A percentile compares a stretch with the other conserved stretches of the same genome.
phyloP scores from a whole-genome alignment of 352 stramenopile species.

The Phytophthora sp. region DNA sequence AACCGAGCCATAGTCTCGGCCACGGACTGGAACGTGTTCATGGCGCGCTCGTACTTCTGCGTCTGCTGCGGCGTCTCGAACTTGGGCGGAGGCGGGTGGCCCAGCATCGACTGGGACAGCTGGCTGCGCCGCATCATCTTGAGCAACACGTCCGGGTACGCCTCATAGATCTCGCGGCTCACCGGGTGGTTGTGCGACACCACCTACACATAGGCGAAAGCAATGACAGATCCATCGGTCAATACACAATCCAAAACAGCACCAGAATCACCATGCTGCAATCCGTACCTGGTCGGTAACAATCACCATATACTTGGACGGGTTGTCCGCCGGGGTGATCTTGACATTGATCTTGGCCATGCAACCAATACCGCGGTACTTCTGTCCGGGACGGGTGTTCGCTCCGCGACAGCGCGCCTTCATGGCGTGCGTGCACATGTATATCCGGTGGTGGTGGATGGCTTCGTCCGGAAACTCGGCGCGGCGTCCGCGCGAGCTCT shows the following conservation, averaged over 20 bases:
- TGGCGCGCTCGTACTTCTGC: slow-evolving; percentile 83
- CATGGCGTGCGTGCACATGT: slow-evolving; percentile 90
- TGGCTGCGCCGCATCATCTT: slow-evolving; percentile 88
- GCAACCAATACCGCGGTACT: slow-evolving; percentile 85
- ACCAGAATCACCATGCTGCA: background rate
- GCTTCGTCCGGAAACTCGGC: slow-evolving; percentile 83
- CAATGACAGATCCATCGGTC: slow-evolving; percentile 6
- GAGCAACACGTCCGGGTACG: slow-evolving; percentile 83
- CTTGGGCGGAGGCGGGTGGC: slow-evolving; percentile 72
- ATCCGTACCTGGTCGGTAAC: slow-evolving; percentile 78
- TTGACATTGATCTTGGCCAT: slow-evolving; percentile 91
- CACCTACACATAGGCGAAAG: no score
- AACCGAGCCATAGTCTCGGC: slow-evolving; percentile 79
- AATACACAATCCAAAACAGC: background rate
- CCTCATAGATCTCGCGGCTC: slow-evolving; percentile 85
- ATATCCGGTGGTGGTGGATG: slow-evolving; percentile 89
- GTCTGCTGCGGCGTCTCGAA: slow-evolving; percentile 75
- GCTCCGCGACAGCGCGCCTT: slow-evolving; percentile 81
- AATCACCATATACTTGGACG: slow-evolving; percentile 88
- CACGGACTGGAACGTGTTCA: slow-evolving; percentile 66
- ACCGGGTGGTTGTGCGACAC: slow-evolving; percentile 87
- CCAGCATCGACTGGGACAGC: slow-evolving; percentile 62
- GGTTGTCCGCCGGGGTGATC: slow-evolving; percentile 83
- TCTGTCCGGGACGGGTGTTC: slow-evolving; percentile 76
- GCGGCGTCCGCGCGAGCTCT: slow-evolving; percentile 78